A percentile compares a stretch with the other conserved stretches of the same genome.
Conservation (phyloP, 148 eudicot genomes). For the Chenopodium suecicum region DNA sequence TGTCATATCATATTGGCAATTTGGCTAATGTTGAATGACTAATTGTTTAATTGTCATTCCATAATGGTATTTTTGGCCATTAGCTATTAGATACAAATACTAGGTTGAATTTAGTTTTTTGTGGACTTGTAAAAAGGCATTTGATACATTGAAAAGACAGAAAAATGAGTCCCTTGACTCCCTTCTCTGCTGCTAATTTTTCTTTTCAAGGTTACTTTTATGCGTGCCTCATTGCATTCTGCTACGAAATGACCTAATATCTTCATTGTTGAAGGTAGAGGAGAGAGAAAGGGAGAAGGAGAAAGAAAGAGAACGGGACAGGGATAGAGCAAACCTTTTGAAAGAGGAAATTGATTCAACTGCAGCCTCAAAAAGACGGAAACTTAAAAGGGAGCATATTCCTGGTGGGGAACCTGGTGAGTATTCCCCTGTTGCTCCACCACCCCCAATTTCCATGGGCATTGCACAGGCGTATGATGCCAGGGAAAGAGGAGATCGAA, state of each 20-base stretch:
- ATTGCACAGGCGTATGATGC: slow-evolving; percentile 66
- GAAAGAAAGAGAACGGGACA: slow-evolving; percentile 48
- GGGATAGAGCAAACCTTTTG: slow-evolving; percentile 51
- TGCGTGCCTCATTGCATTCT: neutral
- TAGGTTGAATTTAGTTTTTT: neutral
- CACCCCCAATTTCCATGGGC: slow-evolving; percentile 51
- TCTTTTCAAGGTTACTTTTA: neutral
- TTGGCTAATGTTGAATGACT: no score
- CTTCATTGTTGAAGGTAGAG: slow-evolving; percentile 51
- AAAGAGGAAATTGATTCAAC: slow-evolving; percentile 78
- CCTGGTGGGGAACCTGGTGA: slow-evolving; percentile 76
- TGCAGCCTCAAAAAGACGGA: slow-evolving; percentile 82
- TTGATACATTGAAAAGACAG: neutral
- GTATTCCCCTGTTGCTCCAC: slow-evolving; percentile 65
- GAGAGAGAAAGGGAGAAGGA: slow-evolving; percentile 67
- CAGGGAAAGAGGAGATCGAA: slow-evolving; percentile 85
- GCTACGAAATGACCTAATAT: neutral
- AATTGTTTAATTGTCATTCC: no score
- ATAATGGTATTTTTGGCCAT: neutral
- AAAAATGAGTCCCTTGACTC: neutral
- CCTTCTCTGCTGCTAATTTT: neutral
- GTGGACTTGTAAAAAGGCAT: neutral
- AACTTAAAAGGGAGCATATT: slow-evolving; percentile 83
- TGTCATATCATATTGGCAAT: no score
- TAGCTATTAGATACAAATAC: neutral